These are phyloP conservation scores for Boletus vermiculosoides DNA, from an alignment of 768 basidiomycete genomes.

Conservation along the genomic window DNA sequence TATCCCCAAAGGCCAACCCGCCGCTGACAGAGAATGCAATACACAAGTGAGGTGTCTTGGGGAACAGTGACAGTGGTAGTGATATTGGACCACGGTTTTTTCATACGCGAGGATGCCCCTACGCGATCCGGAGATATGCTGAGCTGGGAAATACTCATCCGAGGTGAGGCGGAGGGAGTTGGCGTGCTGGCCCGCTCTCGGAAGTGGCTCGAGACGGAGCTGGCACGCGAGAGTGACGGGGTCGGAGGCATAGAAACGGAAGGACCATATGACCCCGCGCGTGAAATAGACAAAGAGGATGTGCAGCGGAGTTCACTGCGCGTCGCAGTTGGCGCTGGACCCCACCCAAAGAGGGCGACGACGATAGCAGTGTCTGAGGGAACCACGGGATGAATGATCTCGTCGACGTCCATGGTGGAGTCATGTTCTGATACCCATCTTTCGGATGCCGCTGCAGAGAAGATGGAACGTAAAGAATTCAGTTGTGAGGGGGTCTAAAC, in stretches of 20 bases:
- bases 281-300: slow-evolving; percentile 23
- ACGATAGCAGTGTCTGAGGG: slow-evolving; percentile 42
- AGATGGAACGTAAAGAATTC: slow-evolving; percentile 46
- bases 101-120: slow-evolving; percentile 8
- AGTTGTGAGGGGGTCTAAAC: slow-evolving; percentile 58
- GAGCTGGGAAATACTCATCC: slow-evolving; percentile 22
- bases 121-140: slow-evolving; percentile 15
- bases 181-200: slow-evolving; percentile 22
- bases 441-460: slow-evolving; percentile 36
- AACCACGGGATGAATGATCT: slow-evolving; percentile 11
- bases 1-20: slow-evolving; percentile 81
- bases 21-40: slow-evolving; percentile 73
- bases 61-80: not conserved
- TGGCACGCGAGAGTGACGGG: slow-evolving; percentile 34
- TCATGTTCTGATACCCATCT: slow-evolving; percentile 28
- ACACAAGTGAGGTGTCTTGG: slow-evolving; percentile 53
- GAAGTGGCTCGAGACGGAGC: slow-evolving; percentile 29
- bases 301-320: slow-evolving; percentile 10
- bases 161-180: slow-evolving; percentile 19
- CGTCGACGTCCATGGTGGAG: slow-evolving; percentile 12
- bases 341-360: slow-evolving; percentile 51
- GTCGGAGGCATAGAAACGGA: slow-evolving; percentile 31
- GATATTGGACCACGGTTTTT: slow-evolving; percentile 1
- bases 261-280: slow-evolving; percentile 27
- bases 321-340: slow-evolving; percentile 32